Percentiles rank a stretch among this genome's conserved stretches.
Conservation (phyloP, 2,329 filamentous ascomycete species). For the Colletotrichum theobromicola region DNA sequence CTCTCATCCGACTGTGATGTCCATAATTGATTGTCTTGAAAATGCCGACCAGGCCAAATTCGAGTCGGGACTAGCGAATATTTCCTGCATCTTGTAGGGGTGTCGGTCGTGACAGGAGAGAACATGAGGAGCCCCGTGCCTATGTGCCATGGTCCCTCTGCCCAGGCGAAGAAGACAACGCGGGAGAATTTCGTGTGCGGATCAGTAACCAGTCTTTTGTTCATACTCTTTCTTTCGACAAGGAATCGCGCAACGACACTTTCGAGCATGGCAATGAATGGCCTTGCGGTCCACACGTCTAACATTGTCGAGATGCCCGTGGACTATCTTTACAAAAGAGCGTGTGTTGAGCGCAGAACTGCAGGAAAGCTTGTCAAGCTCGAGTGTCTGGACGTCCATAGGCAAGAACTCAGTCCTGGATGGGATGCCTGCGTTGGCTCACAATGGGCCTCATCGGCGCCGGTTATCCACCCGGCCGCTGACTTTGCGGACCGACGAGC, state of each 20-base stretch:
- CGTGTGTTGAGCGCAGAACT: background rate
- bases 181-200: background rate
- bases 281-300: accelerated
- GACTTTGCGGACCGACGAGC: background rate
- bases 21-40: accelerated
- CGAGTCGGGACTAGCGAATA: background rate
- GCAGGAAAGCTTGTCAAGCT: background rate
- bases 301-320: background rate
- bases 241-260: background rate
- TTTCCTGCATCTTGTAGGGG: background rate
- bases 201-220: background rate
- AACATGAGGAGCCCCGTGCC: accelerated
- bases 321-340: accelerated
- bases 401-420: accelerated
- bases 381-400: background rate
- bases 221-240: background rate
- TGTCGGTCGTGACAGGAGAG: background rate
- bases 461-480: background rate
- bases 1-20: background rate
- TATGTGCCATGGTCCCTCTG: background rate
- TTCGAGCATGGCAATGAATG: background rate
- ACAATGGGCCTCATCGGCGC: background rate
- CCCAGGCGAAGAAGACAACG: background rate
- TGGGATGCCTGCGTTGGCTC: background rate
- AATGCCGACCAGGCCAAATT: background rate